Evolutionary conservation across 1,284 basidiomycete genomes (phyloP).

Genomic region (Lentinus polychrous): DNA sequence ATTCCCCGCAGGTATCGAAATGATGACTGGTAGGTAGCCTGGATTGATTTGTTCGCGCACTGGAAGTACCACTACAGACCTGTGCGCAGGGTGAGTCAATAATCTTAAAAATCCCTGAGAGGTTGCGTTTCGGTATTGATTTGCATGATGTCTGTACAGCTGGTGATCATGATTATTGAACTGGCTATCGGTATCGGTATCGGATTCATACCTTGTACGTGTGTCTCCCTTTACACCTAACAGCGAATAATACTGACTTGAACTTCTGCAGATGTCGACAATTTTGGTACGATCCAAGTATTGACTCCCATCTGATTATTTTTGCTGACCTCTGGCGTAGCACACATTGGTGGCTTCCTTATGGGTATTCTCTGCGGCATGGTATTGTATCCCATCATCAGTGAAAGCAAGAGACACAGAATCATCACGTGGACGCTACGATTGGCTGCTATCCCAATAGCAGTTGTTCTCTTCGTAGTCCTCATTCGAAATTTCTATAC

Average conservation of each 20-base stretch:
- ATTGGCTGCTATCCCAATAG: constrained; percentile 65
- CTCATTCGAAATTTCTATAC: constrained; percentile 88
- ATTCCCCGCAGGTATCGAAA: constrained; percentile 3
- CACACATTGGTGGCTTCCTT: constrained; percentile 72
- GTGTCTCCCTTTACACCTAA: constrained; percentile 2
- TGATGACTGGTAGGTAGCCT: constrained; percentile 44
- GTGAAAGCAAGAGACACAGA: constrained; percentile 65
- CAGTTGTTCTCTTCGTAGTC: constrained; percentile 77
- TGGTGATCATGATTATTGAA: constrained; percentile 81
- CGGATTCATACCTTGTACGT: constrained; percentile 75
- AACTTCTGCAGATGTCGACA: constrained; percentile 53
- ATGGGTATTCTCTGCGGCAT: constrained; percentile 83
- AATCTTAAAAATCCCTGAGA: not conserved
- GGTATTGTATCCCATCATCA: constrained; percentile 87
- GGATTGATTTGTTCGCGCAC: constrained; percentile 88
- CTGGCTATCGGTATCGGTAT: constrained; percentile 80
- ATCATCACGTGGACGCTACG: constrained; percentile 73
- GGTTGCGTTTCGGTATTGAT: not conserved
- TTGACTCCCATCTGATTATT: not conserved
- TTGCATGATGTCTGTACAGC: constrained; percentile 29
- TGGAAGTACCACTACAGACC: constrained; percentile 87
- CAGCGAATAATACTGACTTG: constrained; percentile 9
- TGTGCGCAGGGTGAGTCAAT: constrained; percentile 53
- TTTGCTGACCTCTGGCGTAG: constrained; percentile 26
- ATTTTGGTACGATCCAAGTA: constrained; percentile 50